Conservation (phyloP, 2,329 filamentous ascomycete genomes). For the Botrytis byssoidea region DNA sequence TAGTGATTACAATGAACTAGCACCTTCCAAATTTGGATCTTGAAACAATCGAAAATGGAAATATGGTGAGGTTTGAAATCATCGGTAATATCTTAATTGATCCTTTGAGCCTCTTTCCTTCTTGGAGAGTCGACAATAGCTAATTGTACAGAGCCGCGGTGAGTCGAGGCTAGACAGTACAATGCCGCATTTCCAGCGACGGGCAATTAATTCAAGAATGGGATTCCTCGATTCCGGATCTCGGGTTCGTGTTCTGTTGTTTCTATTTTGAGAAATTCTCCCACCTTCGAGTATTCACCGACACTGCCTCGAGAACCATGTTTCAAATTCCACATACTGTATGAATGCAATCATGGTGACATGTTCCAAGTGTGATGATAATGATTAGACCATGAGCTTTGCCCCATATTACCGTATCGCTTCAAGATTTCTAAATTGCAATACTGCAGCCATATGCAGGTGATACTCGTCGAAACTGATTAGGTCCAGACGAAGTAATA, state of each 20-base stretch:
- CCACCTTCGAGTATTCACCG: conserved; percentile 15
- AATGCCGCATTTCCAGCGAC: conserved; percentile 8
- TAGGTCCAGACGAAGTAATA: not conserved
- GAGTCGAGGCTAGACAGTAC: not conserved
- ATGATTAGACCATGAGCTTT: not conserved
- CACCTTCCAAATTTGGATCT: conserved; percentile 14
- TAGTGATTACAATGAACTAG: conserved; percentile 6
- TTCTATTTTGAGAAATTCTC: conserved; percentile 16
- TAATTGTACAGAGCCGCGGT: not conserved
- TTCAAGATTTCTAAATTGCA: not conserved
- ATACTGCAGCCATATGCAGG: not conserved
- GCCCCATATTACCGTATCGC: conserved; percentile 1
- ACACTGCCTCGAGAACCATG: conserved; percentile 18
- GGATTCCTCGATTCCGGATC: conserved; percentile 8
- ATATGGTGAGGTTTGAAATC: conserved; percentile 11
- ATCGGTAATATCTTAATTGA: conserved; percentile 18
- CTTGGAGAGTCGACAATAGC: not conserved
- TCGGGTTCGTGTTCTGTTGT: not conserved
- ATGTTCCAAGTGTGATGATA: not conserved
- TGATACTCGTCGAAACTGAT: not conserved
- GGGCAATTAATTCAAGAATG: not conserved
- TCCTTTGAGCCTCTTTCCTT: conserved; percentile 19
- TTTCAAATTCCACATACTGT: not conserved
- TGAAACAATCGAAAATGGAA: conserved; percentile 20
- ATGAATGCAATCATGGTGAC: conserved; percentile 5